These are phyloP conservation scores for Micractinium conductrix DNA, from an alignment of 139 green algal species.

Conservation along the genomic window DNA sequence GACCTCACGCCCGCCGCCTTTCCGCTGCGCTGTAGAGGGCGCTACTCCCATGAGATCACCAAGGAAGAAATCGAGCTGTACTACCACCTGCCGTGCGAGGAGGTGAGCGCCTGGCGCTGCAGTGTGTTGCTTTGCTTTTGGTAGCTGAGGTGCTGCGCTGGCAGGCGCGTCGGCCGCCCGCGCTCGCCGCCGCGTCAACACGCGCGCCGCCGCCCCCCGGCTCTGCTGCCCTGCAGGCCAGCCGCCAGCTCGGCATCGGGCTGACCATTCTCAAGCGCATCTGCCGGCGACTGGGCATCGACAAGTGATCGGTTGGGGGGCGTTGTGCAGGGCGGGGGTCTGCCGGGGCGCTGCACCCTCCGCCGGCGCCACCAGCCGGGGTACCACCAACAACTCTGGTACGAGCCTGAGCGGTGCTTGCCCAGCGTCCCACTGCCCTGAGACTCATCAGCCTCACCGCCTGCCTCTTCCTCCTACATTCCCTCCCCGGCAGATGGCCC, in stretches of 20 bases:
- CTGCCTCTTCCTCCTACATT: no score
- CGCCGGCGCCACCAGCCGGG: no score
- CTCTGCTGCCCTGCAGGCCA: background rate
- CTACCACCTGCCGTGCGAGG: conserved; percentile 24
- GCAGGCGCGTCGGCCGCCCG: no score
- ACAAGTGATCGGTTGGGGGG: no score
- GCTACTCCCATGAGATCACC: conserved; percentile 31
- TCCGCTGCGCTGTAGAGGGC: background rate
- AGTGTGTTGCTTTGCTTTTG: background rate
- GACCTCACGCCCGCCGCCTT: background rate
- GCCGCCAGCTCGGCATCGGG: conserved; percentile 21
- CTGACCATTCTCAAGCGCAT: conserved; percentile 36
- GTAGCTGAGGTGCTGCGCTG: background rate
- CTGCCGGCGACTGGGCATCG: conserved; percentile 31
- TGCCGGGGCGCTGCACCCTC: no score
- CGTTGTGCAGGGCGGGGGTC: no score
- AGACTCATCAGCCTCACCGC: no score
- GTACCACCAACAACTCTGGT: no score
- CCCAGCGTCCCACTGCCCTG: background rate
- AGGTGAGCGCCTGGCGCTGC: background rate
- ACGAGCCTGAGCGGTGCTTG: no score
- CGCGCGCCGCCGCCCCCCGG: background rate
- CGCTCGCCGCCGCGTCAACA: background rate
- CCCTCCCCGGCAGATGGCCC: background rate
- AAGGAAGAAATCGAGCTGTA: conserved; percentile 31